Evolutionary conservation across 2,329 filamentous ascomycete genomes (phyloP), one percentile per base, ranked within the genome.

Genomic region (Trichoderma citrinoviride): DNA sequence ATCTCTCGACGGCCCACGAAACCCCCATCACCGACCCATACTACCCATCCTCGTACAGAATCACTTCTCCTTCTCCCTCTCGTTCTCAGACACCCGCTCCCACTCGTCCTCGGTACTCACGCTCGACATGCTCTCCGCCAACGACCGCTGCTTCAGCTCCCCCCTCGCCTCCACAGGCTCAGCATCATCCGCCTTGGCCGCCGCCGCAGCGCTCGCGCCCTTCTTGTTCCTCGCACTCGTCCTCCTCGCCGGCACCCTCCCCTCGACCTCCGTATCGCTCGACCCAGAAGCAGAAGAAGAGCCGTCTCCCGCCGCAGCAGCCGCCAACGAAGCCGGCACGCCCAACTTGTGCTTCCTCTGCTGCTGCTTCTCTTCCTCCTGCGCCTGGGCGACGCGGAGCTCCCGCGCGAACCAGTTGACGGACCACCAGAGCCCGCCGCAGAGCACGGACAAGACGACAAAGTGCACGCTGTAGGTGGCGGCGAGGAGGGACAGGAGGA

Each of bases 321-420:
- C 76, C 64, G 70, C 33, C 33, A 37, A 37, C 33, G 33, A 37
- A 37, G 33, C 33, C 10, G 33, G 33, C 33, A 37, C 33, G 10
- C 33, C 33, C 3, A 37, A 73, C 65, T 79, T 67, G 67, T 69
- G 74, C 68, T 79, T 67, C 55, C 61, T 41, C 73, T 81, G 75
- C 66, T 71, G 76, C 74, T 80, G 77, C 67, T 79, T 75, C 29
- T 71, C 75, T 46, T 73, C 78, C 73, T 85, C 83, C 69, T 77
- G 73, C 37, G 80, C 80, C 71, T 79, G 75, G 43, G 80, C 80
- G 56, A 75, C 74, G 67, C 78, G 79, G 55, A 87, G 75, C 79
- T 87, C 94, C 52, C 80, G 79, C 63, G 92, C 93, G 74, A 99
- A 98, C 95, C 95, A 99, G 84, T 98, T 98, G 79, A 98, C 93